Percentiles rank a stretch among this genome's conserved stretches.
phyloP scores from a whole-genome alignment of 129 eudicot genomes.

The Oenanthe sinensis region DNA sequence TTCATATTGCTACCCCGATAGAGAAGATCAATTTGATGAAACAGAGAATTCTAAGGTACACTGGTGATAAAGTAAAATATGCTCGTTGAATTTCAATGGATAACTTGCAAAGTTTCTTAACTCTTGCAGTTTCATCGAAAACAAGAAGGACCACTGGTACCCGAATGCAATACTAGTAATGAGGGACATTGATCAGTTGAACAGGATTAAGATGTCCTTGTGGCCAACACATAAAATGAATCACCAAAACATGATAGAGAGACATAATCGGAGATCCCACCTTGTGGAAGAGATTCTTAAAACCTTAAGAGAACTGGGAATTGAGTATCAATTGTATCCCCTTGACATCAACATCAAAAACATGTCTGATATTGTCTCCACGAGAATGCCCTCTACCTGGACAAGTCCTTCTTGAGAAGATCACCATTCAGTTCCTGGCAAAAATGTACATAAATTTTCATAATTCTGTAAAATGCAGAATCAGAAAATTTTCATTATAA shows the following conservation, averaged over 20 bases:
- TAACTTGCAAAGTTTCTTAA: neutral
- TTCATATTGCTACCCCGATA: conserved; percentile 76
- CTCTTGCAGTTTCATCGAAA: conserved; percentile 54
- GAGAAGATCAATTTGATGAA: conserved; percentile 61
- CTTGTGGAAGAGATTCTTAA: conserved; percentile 62
- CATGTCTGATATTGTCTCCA: conserved; percentile 38
- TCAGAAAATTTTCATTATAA: neutral
- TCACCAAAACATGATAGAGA: conserved; percentile 70
- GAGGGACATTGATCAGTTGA: conserved; percentile 39
- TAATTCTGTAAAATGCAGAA: neutral
- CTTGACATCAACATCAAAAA: conserved; percentile 40
- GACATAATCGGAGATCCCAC: conserved; percentile 46
- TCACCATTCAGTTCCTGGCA: neutral
- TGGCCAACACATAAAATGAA: conserved; percentile 79
- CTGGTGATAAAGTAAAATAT: neutral
- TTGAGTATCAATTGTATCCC: conserved; percentile 65
- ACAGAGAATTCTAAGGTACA: conserved; percentile 52
- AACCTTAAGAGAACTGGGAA: conserved; percentile 59
- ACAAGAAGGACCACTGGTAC: conserved; percentile 71
- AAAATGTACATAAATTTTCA: neutral
- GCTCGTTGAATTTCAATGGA: neutral
- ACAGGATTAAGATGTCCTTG: conserved; percentile 42
- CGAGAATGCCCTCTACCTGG: conserved; percentile 55
- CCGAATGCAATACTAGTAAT: conserved; percentile 36
- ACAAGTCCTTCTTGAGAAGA: conserved; percentile 6